Conservation (phyloP, 768 basidiomycete genomes). For the Sistotremastrum niveocremeum region DNA sequence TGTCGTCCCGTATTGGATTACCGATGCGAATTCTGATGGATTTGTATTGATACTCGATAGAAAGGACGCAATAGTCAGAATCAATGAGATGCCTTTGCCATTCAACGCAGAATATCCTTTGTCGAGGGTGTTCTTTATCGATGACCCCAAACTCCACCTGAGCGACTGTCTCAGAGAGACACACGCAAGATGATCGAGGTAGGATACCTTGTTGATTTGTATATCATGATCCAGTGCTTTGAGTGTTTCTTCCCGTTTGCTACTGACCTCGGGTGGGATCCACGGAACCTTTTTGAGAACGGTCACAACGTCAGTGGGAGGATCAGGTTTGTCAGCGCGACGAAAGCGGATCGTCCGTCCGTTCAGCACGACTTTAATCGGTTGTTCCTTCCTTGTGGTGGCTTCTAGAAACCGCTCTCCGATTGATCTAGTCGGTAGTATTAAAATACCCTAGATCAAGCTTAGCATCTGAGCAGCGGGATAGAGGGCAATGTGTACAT, state of each 20-base stretch:
- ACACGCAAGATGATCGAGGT: slow-evolving; percentile 24
- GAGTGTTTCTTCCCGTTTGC: slow-evolving; percentile 2
- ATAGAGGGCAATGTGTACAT: slow-evolving; percentile 20
- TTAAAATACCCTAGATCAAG: slow-evolving; percentile 14
- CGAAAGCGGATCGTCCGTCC: slow-evolving; percentile 10
- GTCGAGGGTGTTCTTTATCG: slow-evolving; percentile 20
- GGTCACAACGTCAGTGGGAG: too few species aligned
- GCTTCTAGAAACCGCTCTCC: slow-evolving; percentile 35
- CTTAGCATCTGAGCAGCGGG: not conserved
- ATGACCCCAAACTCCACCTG: slow-evolving; percentile 56
- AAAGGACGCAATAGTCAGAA: slow-evolving; percentile 33
- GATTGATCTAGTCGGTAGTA: slow-evolving; percentile 18
- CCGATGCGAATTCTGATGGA: slow-evolving; percentile 57
- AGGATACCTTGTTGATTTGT: slow-evolving; percentile 42
- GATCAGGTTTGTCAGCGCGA: too few species aligned
- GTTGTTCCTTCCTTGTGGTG: slow-evolving; percentile 20
- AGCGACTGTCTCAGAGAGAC: slow-evolving; percentile 21
- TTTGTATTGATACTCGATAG: slow-evolving; percentile 59
- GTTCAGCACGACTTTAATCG: slow-evolving; percentile 9
- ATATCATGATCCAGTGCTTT: not conserved
- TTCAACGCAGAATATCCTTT: slow-evolving; percentile 46
- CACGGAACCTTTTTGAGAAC: too few species aligned
- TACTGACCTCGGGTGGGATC: too few species aligned
- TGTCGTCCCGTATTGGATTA: slow-evolving; percentile 35
- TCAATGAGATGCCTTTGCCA: slow-evolving; percentile 41